These are phyloP conservation scores for Omphalea diandra DNA, from an alignment of 441 rosid genomes.

Conservation along the genomic window DNA sequence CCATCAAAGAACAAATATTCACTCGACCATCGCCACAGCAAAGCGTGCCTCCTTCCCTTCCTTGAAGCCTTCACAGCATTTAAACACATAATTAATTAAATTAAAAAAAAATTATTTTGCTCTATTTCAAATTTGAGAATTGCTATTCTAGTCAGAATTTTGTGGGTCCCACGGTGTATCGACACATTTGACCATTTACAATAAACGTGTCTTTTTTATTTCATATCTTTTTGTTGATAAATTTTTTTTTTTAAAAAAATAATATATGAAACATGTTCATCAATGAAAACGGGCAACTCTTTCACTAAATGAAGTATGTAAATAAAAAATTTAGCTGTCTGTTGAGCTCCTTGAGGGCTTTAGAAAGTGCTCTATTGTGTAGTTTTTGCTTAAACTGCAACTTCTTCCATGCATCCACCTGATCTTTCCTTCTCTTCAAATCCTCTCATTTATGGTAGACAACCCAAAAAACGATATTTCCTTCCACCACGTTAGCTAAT, in stretches of 20 bases:
- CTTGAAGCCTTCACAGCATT: not conserved
- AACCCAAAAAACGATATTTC: not conserved
- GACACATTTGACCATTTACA: too few species aligned
- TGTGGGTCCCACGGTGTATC: too few species aligned
- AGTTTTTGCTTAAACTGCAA: not conserved
- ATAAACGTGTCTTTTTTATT: too few species aligned
- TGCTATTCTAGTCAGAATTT: too few species aligned
- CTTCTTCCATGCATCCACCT: not conserved
- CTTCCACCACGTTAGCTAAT: not conserved
- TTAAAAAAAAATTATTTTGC: too few species aligned
- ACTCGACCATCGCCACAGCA: not conserved
- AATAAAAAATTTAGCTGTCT: too few species aligned
- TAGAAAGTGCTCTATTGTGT: slow-evolving; percentile 15
- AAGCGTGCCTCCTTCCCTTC: not conserved
- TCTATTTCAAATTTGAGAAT: too few species aligned
- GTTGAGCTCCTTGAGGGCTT: not conserved
- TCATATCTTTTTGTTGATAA: too few species aligned
- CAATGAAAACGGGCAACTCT: too few species aligned
- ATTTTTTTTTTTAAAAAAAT: too few species aligned
- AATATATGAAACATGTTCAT: too few species aligned
- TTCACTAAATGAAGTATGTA: not conserved
- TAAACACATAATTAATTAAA: too few species aligned
- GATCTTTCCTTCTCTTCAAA: not conserved
- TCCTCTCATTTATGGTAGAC: not conserved
- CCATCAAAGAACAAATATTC: slow-evolving; percentile 31